Evolutionary conservation across 768 basidiomycete species (phyloP).

Genomic region (Glaciozyma antarctica): DNA sequence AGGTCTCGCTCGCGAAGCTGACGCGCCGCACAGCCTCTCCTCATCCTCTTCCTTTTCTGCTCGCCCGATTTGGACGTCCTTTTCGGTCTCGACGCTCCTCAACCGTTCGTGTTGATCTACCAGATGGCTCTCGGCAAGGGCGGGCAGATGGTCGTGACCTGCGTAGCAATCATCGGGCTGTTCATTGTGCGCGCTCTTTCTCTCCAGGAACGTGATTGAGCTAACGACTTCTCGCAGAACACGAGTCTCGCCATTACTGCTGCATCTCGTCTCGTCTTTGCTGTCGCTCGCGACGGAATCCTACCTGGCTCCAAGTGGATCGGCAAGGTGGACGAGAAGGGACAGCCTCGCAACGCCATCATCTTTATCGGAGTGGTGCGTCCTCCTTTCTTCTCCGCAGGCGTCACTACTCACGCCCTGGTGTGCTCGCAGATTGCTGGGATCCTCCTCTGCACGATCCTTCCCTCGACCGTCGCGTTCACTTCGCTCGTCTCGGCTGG

Average conservation of each 20-base stretch:
- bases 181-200: conserved; percentile 52
- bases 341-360: conserved; percentile 75
- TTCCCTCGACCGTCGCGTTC: conserved; percentile 85
- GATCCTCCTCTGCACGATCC: conserved; percentile 67
- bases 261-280: conserved; percentile 76
- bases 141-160: conserved; percentile 76
- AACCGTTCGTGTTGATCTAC: conserved; percentile 85
- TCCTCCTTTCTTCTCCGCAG: neutral
- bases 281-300: conserved; percentile 88
- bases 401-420: neutral
- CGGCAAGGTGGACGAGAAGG: conserved; percentile 56
- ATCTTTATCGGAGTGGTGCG: conserved; percentile 71
- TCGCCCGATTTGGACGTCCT: conserved; percentile 50
- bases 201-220: neutral
- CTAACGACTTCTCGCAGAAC: conserved; percentile 47
- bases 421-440: conserved; percentile 43
- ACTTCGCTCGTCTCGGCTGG: conserved; percentile 81
- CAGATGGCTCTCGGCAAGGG: conserved; percentile 69
- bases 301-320: conserved; percentile 78
- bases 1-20: no score
- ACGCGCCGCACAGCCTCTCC: conserved; percentile 40
- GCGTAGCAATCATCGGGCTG: conserved; percentile 71
- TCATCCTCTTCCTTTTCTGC: conserved; percentile 29
- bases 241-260: conserved; percentile 82
- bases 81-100: conserved; percentile 68